A percentile compares a stretch with the other conserved stretches of the same genome.
Conservation (phyloP, 768 basidiomycete genomes). For the Boletus subparvulus region DNA sequence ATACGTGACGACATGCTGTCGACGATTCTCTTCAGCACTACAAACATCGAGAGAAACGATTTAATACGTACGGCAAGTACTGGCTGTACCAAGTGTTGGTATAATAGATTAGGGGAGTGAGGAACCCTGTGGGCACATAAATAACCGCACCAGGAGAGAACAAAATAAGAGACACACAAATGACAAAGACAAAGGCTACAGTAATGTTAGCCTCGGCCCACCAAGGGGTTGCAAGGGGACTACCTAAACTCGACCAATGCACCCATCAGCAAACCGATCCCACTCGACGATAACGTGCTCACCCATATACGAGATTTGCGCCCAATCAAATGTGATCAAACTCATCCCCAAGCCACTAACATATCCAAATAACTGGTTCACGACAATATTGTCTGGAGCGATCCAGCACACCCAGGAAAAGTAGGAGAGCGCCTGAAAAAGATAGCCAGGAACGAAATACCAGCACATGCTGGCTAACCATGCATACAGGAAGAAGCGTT, state of each 20-base stretch:
- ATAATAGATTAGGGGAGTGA: constrained; percentile 65
- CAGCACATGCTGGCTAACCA: constrained; percentile 36
- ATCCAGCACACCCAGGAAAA: constrained; percentile 70
- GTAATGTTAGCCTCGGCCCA: constrained; percentile 77
- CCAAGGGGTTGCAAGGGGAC: constrained; percentile 77
- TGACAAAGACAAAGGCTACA: constrained; percentile 63
- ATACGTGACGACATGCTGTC: constrained; percentile 56
- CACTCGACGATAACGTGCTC: background rate
- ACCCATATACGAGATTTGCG: constrained; percentile 50
- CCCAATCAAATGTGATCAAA: constrained; percentile 80
- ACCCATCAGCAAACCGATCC: background rate
- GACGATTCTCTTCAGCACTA: background rate
- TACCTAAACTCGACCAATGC: constrained; percentile 13
- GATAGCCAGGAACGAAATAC: constrained; percentile 72
- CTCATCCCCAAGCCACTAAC: constrained; percentile 59
- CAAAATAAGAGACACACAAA: constrained; percentile 44
- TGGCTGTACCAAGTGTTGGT: constrained; percentile 61
- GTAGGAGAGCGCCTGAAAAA: constrained; percentile 64
- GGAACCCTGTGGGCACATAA: constrained; percentile 47
- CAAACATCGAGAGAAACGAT: background rate
- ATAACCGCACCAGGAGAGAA: constrained; percentile 52
- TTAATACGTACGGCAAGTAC: constrained; percentile 50
- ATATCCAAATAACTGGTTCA: constrained; percentile 79
- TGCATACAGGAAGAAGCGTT: constrained; percentile 49
- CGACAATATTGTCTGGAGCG: constrained; percentile 60